Evolutionary conservation across 73 alveolate genomes (phyloP).

Genomic region (Tetrahymena thermophila): DNA sequence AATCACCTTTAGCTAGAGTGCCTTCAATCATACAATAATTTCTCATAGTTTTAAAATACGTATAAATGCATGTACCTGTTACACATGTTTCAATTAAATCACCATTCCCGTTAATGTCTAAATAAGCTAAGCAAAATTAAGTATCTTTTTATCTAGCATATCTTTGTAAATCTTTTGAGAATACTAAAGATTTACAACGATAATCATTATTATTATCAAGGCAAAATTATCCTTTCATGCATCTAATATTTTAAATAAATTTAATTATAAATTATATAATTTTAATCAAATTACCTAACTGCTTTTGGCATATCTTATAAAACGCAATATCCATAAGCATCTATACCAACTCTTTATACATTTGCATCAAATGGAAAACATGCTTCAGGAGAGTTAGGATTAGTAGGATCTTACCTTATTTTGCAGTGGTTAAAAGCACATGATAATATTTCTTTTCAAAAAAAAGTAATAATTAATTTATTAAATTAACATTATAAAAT

Average conservation of each 20-base stretch:
- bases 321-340: neutral
- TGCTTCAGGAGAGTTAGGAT: neutral
- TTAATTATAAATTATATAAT: neutral
- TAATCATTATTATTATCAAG: neutral
- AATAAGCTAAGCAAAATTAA: neutral
- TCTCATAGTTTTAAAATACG: neutral
- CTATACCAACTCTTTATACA: neutral
- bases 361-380: neutral
- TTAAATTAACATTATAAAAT: no score
- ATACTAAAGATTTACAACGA: neutral
- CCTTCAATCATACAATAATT: neutral
- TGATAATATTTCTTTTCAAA: neutral
- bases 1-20: neutral
- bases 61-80: neutral
- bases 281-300: neutral
- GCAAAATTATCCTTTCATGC: neutral
- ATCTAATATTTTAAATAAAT: neutral
- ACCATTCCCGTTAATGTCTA: neutral
- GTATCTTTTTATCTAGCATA: neutral
- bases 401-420: neutral
- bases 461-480: neutral
- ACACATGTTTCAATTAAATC: neutral
- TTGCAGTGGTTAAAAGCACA: neutral
- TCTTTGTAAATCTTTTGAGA: neutral
- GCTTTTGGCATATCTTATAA: neutral